Base-by-base conservation (phyloP, 768 basidiomycete species). In the Termitomyces sp. region DNA sequence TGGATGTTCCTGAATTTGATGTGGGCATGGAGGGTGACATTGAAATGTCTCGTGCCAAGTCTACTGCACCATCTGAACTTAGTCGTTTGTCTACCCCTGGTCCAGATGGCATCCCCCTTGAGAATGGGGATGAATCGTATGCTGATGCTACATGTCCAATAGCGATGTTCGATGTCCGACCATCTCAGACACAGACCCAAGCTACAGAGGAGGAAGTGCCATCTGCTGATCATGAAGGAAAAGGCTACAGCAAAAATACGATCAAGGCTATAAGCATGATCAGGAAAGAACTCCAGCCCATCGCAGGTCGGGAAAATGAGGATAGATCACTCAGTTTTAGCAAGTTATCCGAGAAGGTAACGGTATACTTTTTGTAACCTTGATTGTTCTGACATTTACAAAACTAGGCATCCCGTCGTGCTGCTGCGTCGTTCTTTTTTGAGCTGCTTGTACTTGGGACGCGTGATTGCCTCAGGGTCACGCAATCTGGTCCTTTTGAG, bases 371-470 rank as follows among this genome's bases (percentile, higher is more conserved):
- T n/a, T 20, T 22, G 20, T n/a, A 28, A 5, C 26, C 7, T 45
- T 26, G 51, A 16, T 58, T 41, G 61, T 20, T 32, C 36, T 62
- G 11, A 66, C 28, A 3, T 13, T 11, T 28, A 14, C 9, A 40
- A 51, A 36, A 51, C 50, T 63, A 95, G 92, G 89, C 94, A 13
- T 90, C 92, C 10, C 87, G 92, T 48, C 85, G 93, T 43, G 97
- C 94, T 13, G 94, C 96, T 1, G 85, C 96, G 1, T 87, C 93
- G 2, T 98, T 99, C 78, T 99, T 99, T 80, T 99, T 99, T 68
- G 97, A 99, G 71, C 73, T 98, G 35, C 86, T 99, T 30, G 93
- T 98, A 1, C 83, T 99, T 1, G 88, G 93, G 10, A 98, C 96
- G 4, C 87, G 92, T 35, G 95, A 98, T 70, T 94, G 90, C 67